These are phyloP conservation scores for Yamadazyma tumulicola DNA, from an alignment of 805 yeast genomes.

Conservation along the genomic window DNA sequence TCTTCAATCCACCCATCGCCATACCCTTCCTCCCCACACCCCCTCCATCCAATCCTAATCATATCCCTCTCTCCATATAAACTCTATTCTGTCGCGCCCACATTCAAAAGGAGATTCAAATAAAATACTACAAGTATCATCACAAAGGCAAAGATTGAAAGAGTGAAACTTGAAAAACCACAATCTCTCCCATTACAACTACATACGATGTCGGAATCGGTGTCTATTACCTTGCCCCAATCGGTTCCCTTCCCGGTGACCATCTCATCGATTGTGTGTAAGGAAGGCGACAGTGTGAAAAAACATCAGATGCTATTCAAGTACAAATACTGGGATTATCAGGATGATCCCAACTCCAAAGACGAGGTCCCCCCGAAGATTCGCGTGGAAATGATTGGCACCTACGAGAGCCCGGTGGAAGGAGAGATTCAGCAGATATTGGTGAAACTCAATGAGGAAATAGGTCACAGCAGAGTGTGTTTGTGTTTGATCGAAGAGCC, in stretches of 20 bases:
- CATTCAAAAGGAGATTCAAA: no score
- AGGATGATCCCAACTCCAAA: slow-evolving; percentile 48
- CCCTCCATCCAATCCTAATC: no score
- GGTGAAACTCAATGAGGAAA: slow-evolving; percentile 57
- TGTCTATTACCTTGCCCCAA: slow-evolving; percentile 55
- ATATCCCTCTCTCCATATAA: no score
- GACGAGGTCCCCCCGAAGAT: slow-evolving; percentile 43
- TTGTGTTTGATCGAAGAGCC: slow-evolving; percentile 69
- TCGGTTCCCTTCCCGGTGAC: slow-evolving; percentile 68
- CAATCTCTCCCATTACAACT: no score
- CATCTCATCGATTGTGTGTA: slow-evolving; percentile 46
- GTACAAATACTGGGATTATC: slow-evolving; percentile 67
- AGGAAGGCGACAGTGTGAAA: slow-evolving; percentile 42
- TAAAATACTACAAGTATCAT: no score
- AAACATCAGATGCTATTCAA: slow-evolving; percentile 55
- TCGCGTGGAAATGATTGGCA: slow-evolving; percentile 65
- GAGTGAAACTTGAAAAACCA: no score
- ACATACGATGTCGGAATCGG: slow-evolving; percentile 35
- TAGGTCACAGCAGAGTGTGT: slow-evolving; percentile 43
- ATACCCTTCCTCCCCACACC: no score
- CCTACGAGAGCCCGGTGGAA: slow-evolving; percentile 79
- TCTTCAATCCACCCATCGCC: no score
- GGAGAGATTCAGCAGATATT: slow-evolving; percentile 57
- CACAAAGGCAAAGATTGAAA: no score
- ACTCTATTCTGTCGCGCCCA: no score